Percentiles rank a stretch among this genome's conserved stretches.
These are phyloP conservation scores for Aspergillus hancockii DNA, from an alignment of 495 filamentous ascomycete species.

Conservation along the genomic window DNA sequence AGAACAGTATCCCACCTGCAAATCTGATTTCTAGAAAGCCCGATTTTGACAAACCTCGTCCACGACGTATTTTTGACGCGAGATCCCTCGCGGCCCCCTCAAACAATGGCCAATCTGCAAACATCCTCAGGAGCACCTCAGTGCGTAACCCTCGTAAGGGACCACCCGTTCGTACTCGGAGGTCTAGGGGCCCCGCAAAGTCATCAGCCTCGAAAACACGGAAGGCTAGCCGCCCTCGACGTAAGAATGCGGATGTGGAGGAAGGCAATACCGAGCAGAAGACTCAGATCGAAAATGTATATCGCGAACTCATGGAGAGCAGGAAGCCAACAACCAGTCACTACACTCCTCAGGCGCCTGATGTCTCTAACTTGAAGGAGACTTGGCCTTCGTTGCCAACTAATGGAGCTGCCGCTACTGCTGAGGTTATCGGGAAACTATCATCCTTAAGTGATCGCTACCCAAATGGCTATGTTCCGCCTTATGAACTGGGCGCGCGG, in stretches of 20 bases:
- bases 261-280: conserved; percentile 25
- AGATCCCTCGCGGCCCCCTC: conserved; percentile 40
- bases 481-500: conserved; percentile 41
- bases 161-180: conserved; percentile 22
- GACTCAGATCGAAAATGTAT: conserved; percentile 33
- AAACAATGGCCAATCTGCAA: conserved; percentile 29
- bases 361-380: conserved; percentile 32
- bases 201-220: conserved; percentile 9
- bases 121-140: conserved; percentile 37
- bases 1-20: conserved; percentile 24
- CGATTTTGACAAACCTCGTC: conserved; percentile 24
- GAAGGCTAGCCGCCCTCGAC: conserved; percentile 18
- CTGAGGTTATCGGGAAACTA: conserved; percentile 41
- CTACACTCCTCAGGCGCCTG: conserved; percentile 36
- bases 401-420: conserved; percentile 26
- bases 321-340: conserved; percentile 32
- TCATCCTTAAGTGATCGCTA: conserved; percentile 36
- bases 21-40: conserved; percentile 18
- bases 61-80: conserved; percentile 41
- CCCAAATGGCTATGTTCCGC: conserved; percentile 41
- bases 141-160: conserved; percentile 25
- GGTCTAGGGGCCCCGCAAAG: conserved; percentile 16
- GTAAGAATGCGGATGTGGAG: conserved; percentile 19
- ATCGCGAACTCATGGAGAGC: conserved; percentile 33
- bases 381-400: conserved; percentile 49